These are phyloP conservation scores for Thalassiosira livingstoniorum DNA, from an alignment of 352 stramenopile genomes.

Conservation along the genomic window DNA sequence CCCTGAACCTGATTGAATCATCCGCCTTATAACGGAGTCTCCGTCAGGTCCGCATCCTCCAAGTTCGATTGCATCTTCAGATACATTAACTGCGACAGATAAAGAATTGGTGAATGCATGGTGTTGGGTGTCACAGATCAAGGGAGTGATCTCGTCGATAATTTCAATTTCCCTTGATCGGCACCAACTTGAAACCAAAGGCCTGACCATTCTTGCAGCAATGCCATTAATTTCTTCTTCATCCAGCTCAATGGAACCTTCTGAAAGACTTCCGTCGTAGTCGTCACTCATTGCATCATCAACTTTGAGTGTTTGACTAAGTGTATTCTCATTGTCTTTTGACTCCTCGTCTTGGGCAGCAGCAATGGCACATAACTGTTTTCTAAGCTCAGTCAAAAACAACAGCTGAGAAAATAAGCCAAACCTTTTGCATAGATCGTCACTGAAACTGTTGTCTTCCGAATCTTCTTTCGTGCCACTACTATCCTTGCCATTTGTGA, in stretches of 20 bases:
- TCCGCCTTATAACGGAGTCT: conserved; percentile 74
- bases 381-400: conserved; percentile 73
- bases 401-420: conserved; percentile 78
- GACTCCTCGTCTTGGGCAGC: conserved; percentile 55
- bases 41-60: conserved; percentile 60
- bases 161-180: conserved; percentile 74
- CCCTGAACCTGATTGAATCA: conserved; percentile 82
- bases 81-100: conserved; percentile 51
- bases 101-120: conserved; percentile 10
- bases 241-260: conserved; percentile 59
- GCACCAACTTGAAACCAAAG: conserved; percentile 81
- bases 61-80: conserved; percentile 66
- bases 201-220: conserved; percentile 72
- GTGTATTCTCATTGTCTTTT: conserved; percentile 14
- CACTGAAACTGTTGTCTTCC: conserved; percentile 10
- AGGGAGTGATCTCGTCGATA: conserved; percentile 67
- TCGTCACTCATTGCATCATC: conserved; percentile 47
- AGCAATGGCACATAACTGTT: conserved; percentile 76
- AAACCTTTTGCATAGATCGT: conserved; percentile 59
- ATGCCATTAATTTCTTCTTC: conserved; percentile 73
- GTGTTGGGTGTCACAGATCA: conserved; percentile 29
- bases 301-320: conserved; percentile 24
- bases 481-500: neutral
- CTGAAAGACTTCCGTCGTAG: conserved; percentile 73
- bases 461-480: neutral